A percentile compares a stretch with the other conserved stretches of the same genome.
Evolutionary conservation across 345 rosid species (phyloP).

Genomic region (Nasturtium officinale): DNA sequence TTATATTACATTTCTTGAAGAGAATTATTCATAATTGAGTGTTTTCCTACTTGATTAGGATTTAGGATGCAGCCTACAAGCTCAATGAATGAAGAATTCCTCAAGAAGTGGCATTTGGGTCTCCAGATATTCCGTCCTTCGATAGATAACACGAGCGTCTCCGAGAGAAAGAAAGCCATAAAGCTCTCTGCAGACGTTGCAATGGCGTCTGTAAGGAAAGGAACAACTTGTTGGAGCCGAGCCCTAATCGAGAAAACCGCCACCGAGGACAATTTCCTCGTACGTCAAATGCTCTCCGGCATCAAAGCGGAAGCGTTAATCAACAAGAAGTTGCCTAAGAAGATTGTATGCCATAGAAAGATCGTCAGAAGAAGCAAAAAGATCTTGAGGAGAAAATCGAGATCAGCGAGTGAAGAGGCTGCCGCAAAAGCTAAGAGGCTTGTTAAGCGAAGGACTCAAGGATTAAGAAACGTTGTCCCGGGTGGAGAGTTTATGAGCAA

Average conservation of each 20-base stretch:
- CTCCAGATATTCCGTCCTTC: slow-evolving; percentile 50
- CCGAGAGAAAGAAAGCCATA: slow-evolving; percentile 72
- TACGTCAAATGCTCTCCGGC: slow-evolving; percentile 51
- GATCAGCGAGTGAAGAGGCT: slow-evolving; percentile 30
- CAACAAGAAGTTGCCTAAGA: slow-evolving; percentile 38
- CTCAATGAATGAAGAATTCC: slow-evolving; percentile 63
- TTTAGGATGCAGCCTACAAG: slow-evolving; percentile 54
- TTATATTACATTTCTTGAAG: neutral
- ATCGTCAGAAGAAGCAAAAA: slow-evolving; percentile 60
- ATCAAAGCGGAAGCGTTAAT: slow-evolving; percentile 32
- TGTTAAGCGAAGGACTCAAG: slow-evolving; percentile 58
- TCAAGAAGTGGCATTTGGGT: slow-evolving; percentile 79
- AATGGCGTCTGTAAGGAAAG: slow-evolving; percentile 73
- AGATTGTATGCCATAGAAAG: slow-evolving; percentile 44
- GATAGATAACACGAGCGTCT: slow-evolving; percentile 50
- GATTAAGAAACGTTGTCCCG: slow-evolving; percentile 69
- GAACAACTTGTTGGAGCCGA: slow-evolving; percentile 79
- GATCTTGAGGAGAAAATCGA: slow-evolving; percentile 50
- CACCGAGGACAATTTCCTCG: slow-evolving; percentile 44
- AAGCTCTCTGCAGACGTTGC: slow-evolving; percentile 88
- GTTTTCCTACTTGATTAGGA: slow-evolving; percentile 7
- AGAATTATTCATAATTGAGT: slow-evolving; percentile 3
- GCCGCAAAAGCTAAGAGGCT: slow-evolving; percentile 55
- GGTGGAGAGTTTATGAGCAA: slow-evolving; percentile 74
- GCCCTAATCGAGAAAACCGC: slow-evolving; percentile 66